Evolutionary conservation across 1,284 basidiomycete genomes (phyloP), one percentile per base, ranked within the genome.

Genomic region (Cutaneotrichosporon sp.): DNA sequence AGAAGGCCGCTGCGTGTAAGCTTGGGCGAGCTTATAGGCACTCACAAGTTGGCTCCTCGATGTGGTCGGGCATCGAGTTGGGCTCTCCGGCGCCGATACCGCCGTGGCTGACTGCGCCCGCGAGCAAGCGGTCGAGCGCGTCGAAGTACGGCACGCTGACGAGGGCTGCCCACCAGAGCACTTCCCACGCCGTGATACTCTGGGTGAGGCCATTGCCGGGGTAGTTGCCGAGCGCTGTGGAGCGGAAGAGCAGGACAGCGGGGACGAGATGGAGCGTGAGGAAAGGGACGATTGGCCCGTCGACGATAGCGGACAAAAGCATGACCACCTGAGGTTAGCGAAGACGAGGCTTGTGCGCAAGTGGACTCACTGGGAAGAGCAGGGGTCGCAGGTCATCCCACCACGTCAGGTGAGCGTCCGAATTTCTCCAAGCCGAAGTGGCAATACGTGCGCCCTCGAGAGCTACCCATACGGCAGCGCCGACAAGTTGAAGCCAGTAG

Each of bases 71-170:
- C 17, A 61, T 45, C 7, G 42, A 40, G 9, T 68, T 58, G 35
- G 60, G 56, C 23, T 62, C 58, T 12, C 70, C 63, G 1, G 18
- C 39, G 8, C 7, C 26, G 9, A 59, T 46, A 37, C 62, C 74
- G 5, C 68, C 63, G 49, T 63, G 62, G 2, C 68, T 66, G 8
- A 62, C 60, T 1, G 59, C 63, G 8, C 71, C 71, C 1, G 48
- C 48, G 13, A 76, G 58, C 9, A 75, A 45, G 2, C 68, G 56
- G 51, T 72, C 66, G 44, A 75, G 52, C 0, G n/a, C n/a, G 20
- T 69, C 64, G 12, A 66, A 58, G 51, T 75, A 76, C 0, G 75
- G 76, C 7, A 76, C 56, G 48, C 64, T 64, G 47, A 74, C 53
- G 33, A 78, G 51, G 7, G 58, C 69, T 7, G 69, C 30, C 59